Percentiles rank a stretch among this genome's conserved stretches.
phyloP scores from a whole-genome alignment of 2,329 filamentous ascomycete genomes.

The Monosporascus ibericus region DNA sequence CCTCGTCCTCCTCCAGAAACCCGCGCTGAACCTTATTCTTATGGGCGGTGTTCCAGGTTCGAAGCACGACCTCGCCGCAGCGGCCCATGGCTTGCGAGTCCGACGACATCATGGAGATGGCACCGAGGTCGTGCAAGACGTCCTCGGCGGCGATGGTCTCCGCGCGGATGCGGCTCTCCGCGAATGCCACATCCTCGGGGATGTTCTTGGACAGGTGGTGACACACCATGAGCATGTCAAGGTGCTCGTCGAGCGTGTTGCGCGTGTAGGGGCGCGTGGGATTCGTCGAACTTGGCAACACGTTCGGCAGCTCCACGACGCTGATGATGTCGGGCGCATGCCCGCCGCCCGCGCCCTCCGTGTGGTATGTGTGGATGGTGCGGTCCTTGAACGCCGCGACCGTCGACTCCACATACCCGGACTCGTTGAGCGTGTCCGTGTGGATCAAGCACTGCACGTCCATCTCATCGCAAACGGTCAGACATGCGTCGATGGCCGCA shows the following conservation, averaged over 20 bases:
- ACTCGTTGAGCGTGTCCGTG: conserved; percentile 94
- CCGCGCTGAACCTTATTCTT: conserved; percentile 92
- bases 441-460: conserved; percentile 94
- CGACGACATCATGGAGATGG: conserved; percentile 95
- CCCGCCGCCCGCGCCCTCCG: conserved; percentile 88
- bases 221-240: conserved; percentile 98
- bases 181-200: conserved; percentile 91
- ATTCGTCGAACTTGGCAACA: conserved; percentile 86
- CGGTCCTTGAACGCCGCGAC: conserved; percentile 78
- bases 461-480: conserved; percentile 79
- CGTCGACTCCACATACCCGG: conserved; percentile 92
- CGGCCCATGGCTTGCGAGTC: conserved; percentile 97
- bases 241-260: conserved; percentile 92
- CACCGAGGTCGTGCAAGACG: conserved; percentile 87
- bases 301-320: conserved; percentile 82
- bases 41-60: conserved; percentile 95
- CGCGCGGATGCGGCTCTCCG: conserved; percentile 86
- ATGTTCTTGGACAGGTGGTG: conserved; percentile 91
- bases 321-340: conserved; percentile 95
- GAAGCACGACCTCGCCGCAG: conserved; percentile 85
- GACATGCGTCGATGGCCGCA: conserved; percentile 82
- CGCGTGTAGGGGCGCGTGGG: conserved; percentile 84
- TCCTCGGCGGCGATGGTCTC: conserved; percentile 97
- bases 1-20: conserved; percentile 67
- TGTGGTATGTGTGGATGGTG: conserved; percentile 95